Percentiles rank a stretch among this genome's conserved stretches.
These are phyloP conservation scores for Cyamopsis tetragonoloba DNA, from an alignment of 306 rosid species.

Conservation along the genomic window DNA sequence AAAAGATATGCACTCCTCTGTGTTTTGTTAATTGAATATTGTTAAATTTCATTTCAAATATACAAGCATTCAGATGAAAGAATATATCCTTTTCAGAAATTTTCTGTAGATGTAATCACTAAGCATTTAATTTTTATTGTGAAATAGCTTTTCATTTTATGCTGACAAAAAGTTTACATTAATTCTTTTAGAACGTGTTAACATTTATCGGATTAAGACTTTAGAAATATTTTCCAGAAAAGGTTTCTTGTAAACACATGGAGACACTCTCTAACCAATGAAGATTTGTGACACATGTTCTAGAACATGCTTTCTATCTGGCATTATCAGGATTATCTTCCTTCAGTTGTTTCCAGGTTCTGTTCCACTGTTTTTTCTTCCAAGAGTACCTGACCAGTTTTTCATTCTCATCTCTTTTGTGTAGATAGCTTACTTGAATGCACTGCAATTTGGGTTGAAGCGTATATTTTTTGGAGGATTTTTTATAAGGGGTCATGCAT, in stretches of 20 bases:
- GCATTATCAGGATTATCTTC: neutral
- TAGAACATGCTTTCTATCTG: conserved; percentile 8
- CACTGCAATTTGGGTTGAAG: conserved; percentile 69
- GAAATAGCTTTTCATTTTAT: neutral
- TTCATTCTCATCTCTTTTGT: conserved; percentile 16
- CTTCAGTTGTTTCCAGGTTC: neutral
- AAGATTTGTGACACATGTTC: neutral
- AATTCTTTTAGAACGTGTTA: neutral
- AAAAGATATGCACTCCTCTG: conserved; percentile 6
- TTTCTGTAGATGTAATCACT: neutral
- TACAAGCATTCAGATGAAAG: neutral
- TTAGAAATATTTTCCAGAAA: neutral
- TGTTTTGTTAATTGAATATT: conserved; percentile 1
- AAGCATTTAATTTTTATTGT: neutral
- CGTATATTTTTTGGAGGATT: conserved; percentile 91
- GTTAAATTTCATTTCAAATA: neutral
- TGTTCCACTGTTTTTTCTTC: conserved; percentile 4
- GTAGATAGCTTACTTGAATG: conserved; percentile 82
- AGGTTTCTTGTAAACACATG: neutral
- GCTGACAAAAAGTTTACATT: neutral
- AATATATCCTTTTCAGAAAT: neutral
- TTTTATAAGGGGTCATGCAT: conserved; percentile 91
- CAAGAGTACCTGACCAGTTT: neutral
- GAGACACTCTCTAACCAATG: neutral
- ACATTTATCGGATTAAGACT: neutral